Base-by-base conservation (phyloP, 352 stramenopile species). In the Globisporangium ultimum region DNA sequence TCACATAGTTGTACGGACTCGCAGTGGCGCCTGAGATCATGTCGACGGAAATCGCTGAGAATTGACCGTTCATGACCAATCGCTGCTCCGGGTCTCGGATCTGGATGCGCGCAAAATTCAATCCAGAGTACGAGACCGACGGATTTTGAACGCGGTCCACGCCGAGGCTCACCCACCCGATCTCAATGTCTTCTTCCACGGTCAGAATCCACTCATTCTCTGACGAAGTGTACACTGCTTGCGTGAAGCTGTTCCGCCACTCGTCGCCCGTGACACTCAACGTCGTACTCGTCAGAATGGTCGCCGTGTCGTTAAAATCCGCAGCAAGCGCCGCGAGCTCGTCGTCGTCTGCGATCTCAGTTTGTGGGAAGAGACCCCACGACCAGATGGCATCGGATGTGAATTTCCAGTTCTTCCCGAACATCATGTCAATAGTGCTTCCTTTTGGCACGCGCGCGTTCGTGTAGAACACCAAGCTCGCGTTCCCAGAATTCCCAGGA, bases 1-100 rank as follows among this genome's bases (percentile, higher is more conserved):
- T 91, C 28, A 95, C 84, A 68, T 93, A 95, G 51, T 91, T 95
- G 72, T 95, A 95, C 58, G 86, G 84, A 61, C 86, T 93, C 17
- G 77, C 70, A n/a, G 68, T 81, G 6, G 82, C 70, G 13, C 80
- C 73, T 1, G 70, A 76, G 22, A 82, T 62, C 18, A 90, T 59
- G 53, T 91, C 82, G 20, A 95, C 69, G 1, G 79, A 90, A 48
- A 93, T 91, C 21, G 80, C 76, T 32, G 80, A 92, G 54, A 91
- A 85, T 0, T 65, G 71, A 18, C 84, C 80, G 20, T 71, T 55
- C 2, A 84, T 80, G 48, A 93, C 76, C 11, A 89, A 61, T 9
- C 80, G 70, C 32, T 76, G 55, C n/a, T 78, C 64, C 15, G 63
- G 18, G 57, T 91, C 74, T 1, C 74, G 63, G 50, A 93, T 78